Evolutionary conservation across 352 stramenopile genomes (phyloP).

Genomic region (Blastocystis sp.): DNA sequence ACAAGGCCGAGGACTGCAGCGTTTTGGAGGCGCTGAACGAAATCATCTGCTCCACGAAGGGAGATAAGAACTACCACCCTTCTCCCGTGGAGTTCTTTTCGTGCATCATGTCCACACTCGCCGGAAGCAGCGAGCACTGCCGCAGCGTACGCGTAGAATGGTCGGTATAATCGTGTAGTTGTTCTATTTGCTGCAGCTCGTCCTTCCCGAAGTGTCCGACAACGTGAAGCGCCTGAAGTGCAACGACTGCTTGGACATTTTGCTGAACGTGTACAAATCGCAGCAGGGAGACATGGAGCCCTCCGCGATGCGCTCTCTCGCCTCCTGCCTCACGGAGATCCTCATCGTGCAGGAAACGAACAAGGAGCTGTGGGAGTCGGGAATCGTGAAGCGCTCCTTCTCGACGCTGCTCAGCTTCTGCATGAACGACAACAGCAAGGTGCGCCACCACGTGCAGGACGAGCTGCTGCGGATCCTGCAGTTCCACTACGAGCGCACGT

Average conservation of each 20-base stretch:
- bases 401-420: conserved; percentile 21
- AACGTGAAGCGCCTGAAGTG: conserved; percentile 66
- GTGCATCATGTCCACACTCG: conserved; percentile 49
- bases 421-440: conserved; percentile 43
- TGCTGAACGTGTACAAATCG: conserved; percentile 33
- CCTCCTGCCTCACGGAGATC: conserved; percentile 4
- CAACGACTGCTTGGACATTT: conserved; percentile 55
- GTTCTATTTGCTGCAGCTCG: conserved; percentile 46
- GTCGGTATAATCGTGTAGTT: neutral
- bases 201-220: conserved; percentile 24
- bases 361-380: conserved; percentile 26
- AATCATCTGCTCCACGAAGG: conserved; percentile 34
- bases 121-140: neutral
- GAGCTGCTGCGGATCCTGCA: neutral
- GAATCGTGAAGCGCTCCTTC: conserved; percentile 34
- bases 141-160: neutral
- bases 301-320: conserved; percentile 19
- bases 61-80: neutral
- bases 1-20: conserved; percentile 13
- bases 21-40: conserved; percentile 40
- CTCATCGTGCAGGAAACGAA: conserved; percentile 36
- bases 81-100: conserved; percentile 52
- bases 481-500: conserved; percentile 2
- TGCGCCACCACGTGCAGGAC: conserved; percentile 25
- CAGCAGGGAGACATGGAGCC: conserved; percentile 39